Evolutionary conservation across 768 basidiomycete species (phyloP).

Genomic region (Sporobolomyces roseus): DNA sequence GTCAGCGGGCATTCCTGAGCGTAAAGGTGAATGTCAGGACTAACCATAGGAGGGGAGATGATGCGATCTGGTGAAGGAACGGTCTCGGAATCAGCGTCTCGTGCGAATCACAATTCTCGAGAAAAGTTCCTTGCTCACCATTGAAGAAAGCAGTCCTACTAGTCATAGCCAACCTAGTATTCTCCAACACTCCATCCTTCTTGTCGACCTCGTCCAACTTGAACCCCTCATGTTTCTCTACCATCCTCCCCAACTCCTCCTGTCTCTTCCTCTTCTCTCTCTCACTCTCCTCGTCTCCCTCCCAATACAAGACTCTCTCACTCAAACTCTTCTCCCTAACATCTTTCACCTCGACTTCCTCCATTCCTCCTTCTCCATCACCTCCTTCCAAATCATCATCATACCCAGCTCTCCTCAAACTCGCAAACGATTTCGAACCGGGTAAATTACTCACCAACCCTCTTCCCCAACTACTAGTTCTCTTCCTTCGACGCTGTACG

Average conservation of each 20-base stretch:
- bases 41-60: constrained; percentile 91
- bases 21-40: constrained; percentile 44
- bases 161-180: constrained; percentile 44
- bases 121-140: constrained; percentile 51
- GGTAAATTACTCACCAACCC: constrained; percentile 15
- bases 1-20: not conserved
- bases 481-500: constrained; percentile 50
- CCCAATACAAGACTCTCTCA: constrained; percentile 37
- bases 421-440: constrained; percentile 35
- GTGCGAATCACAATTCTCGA: not conserved
- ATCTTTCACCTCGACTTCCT: constrained; percentile 36
- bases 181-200: constrained; percentile 50
- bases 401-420: constrained; percentile 42
- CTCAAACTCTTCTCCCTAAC: constrained; percentile 55
- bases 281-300: constrained; percentile 25
- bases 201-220: constrained; percentile 43
- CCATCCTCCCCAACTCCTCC: constrained; percentile 51
- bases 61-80: constrained; percentile 52
- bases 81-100: no score
- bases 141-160: constrained; percentile 45
- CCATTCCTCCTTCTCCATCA: constrained; percentile 50
- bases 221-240: constrained; percentile 43
- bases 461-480: constrained; percentile 52
- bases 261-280: no score
- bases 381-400: no score